phyloP scores from a whole-genome alignment of 2,329 filamentous ascomycete species.

The Fusarium heterosporum region DNA sequence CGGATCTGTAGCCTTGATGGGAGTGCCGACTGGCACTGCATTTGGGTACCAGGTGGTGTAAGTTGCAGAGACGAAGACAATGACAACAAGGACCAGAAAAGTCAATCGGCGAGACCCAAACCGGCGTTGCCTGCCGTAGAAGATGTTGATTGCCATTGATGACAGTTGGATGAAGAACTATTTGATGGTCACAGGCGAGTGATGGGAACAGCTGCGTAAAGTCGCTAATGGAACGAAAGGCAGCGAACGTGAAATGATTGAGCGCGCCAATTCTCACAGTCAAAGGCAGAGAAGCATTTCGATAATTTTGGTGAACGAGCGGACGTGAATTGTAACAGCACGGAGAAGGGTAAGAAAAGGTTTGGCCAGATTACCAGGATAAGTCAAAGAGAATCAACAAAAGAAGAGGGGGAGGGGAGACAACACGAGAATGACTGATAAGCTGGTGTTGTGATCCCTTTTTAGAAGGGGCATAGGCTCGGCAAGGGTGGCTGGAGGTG shows the following conservation, averaged over 20 bases:
- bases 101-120: conserved; percentile 65
- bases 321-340: neutral
- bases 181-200: neutral
- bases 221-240: conserved; percentile 8
- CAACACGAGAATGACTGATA: conserved; percentile 29
- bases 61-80: conserved; percentile 66
- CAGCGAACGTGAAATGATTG: conserved; percentile 9
- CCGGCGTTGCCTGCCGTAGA: conserved; percentile 63
- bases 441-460: conserved; percentile 11
- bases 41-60: conserved; percentile 61
- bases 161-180: conserved; percentile 11
- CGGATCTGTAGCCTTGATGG: conserved; percentile 7
- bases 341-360: neutral
- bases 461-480: neutral
- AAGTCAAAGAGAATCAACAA: neutral
- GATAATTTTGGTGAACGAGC: conserved; percentile 4
- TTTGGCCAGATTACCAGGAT: neutral
- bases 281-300: conserved; percentile 26
- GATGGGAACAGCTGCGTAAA: neutral
- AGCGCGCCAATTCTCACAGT: conserved; percentile 7
- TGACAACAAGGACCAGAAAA: conserved; percentile 62
- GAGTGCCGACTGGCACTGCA: neutral
- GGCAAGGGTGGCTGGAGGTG: conserved; percentile 13
- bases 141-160: conserved; percentile 48
- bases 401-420: conserved; percentile 6